A percentile compares a stretch with the other conserved stretches of the same genome.
Conservation (phyloP, 2,329 filamentous ascomycete genomes). For the Trichoderma arundinaceum region DNA sequence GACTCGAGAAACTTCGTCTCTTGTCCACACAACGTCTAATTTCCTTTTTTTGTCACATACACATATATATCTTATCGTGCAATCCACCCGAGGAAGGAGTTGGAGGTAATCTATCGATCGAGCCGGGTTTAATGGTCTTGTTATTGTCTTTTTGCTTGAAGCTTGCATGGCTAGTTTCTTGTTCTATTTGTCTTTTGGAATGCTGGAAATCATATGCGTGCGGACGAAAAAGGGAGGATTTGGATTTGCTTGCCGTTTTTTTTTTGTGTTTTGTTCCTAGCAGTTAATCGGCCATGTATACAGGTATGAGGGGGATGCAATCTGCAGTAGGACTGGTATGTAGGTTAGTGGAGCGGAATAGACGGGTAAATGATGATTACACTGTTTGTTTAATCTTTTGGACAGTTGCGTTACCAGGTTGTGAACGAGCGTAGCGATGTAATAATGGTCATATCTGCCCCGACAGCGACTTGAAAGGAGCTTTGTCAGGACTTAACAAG, state of each 20-base stretch:
- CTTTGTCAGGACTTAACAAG: too few species aligned
- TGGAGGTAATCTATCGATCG: conserved; percentile 23
- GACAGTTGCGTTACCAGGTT: neutral
- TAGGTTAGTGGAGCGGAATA: conserved; percentile 23
- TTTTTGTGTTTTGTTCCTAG: conserved; percentile 20
- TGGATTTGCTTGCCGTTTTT: conserved; percentile 4
- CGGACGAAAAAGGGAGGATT: conserved; percentile 18
- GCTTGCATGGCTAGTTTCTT: conserved; percentile 17
- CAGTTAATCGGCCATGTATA: conserved; percentile 26
- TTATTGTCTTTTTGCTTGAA: conserved; percentile 21
- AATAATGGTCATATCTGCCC: too few species aligned
- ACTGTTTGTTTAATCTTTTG: neutral
- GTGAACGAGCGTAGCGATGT: neutral
- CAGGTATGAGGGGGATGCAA: conserved; percentile 14
- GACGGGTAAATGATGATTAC: conserved; percentile 24
- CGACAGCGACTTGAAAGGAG: too few species aligned
- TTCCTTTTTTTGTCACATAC: neutral
- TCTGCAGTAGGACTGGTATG: conserved; percentile 28
- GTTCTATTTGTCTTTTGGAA: conserved; percentile 12
- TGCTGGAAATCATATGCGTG: conserved; percentile 18
- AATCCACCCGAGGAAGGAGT: conserved; percentile 14
- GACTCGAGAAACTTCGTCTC: neutral
- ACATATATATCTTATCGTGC: conserved; percentile 11
- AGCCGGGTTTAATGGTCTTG: conserved; percentile 17
- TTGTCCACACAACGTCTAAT: too few species aligned